These are phyloP conservation scores for Parascedosporium putredinis DNA, from an alignment of 2,329 filamentous ascomycete genomes.

Conservation along the genomic window DNA sequence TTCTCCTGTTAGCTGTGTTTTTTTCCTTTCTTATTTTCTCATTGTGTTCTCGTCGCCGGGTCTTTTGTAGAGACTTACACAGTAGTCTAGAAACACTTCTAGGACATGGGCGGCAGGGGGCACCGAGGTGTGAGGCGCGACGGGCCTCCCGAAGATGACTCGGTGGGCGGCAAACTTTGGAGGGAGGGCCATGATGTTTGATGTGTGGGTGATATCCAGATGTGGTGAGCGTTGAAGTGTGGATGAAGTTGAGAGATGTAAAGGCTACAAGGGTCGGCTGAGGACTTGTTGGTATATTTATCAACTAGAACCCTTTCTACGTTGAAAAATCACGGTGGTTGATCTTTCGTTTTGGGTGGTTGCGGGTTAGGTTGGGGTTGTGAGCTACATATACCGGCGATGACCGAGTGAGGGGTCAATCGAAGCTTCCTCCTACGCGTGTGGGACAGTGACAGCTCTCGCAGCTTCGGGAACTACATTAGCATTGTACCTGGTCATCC, in stretches of 20 bases:
- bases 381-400: no score
- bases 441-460: no score
- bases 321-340: no score
- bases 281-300: background rate
- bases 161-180: conserved; percentile 69
- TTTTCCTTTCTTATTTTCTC: background rate
- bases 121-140: conserved; percentile 23
- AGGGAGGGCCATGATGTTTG: conserved; percentile 73
- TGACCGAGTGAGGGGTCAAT: no score
- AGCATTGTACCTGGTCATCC: no score
- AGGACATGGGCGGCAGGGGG: conserved; percentile 45
- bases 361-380: no score
- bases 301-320: background rate
- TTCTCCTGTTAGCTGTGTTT: background rate
- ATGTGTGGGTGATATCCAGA: no score
- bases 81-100: conserved; percentile 75
- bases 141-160: conserved; percentile 36
- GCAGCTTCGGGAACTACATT: no score
- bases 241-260: no score
- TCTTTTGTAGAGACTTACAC: conserved; percentile 21
- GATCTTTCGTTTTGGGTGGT: no score
- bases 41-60: background rate
- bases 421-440: no score
- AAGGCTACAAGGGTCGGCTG: no score
- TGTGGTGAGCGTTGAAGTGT: conserved; percentile 12